Conservation (phyloP, 495 filamentous ascomycete species). For the Aspergillus homomorphus region DNA sequence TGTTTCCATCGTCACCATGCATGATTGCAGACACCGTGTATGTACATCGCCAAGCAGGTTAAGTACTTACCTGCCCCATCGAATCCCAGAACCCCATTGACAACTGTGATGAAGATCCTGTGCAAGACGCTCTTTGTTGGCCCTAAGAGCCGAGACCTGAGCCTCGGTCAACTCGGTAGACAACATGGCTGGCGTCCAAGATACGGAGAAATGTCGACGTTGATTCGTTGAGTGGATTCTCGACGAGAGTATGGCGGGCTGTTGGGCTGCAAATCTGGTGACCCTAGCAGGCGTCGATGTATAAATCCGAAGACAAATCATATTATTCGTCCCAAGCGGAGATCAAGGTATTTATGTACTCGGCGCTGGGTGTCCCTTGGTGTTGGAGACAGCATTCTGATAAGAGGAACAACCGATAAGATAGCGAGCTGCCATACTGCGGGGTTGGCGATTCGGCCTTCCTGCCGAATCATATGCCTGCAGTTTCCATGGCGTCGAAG, state of each 20-base stretch:
- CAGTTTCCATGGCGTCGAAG: too few species aligned
- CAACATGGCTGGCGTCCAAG: constrained; percentile 32
- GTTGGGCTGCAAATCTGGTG: constrained; percentile 6
- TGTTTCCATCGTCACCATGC: not conserved
- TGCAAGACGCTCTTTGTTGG: constrained; percentile 59
- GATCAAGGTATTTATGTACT: not conserved
- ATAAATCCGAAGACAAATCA: constrained; percentile 7
- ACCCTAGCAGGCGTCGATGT: constrained; percentile 3
- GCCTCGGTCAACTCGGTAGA: constrained; percentile 40
- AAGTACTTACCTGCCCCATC: constrained; percentile 59
- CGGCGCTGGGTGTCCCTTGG: constrained; percentile 4
- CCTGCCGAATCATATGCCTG: not conserved
- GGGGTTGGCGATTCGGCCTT: not conserved
- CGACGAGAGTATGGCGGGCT: constrained; percentile 2
- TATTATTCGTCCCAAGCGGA: not conserved
- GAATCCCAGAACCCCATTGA: constrained; percentile 62
- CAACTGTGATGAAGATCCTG: constrained; percentile 62
- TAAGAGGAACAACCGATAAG: not conserved
- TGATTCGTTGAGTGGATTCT: constrained; percentile 6
- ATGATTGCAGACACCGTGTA: not conserved
- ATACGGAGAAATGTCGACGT: constrained; percentile 27
- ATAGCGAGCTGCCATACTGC: not conserved
- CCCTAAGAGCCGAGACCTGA: constrained; percentile 46
- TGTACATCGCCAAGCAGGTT: not conserved
- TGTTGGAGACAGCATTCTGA: not conserved